Evolutionary conservation across 768 basidiomycete species (phyloP).

Genomic region (Suillus bovinus): DNA sequence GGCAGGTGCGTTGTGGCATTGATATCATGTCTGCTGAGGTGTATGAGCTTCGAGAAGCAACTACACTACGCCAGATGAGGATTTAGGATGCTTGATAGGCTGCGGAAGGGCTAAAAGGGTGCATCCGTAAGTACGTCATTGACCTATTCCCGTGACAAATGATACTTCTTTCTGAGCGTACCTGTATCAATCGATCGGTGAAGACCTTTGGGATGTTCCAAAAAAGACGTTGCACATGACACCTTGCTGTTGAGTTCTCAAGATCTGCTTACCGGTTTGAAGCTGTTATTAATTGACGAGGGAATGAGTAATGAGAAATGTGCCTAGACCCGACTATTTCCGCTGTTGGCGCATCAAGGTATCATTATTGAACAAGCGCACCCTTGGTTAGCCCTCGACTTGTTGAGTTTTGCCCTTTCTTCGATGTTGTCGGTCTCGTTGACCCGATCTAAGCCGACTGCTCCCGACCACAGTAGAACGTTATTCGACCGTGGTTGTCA

Average conservation of each 20-base stretch:
- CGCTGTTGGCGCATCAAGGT: background rate
- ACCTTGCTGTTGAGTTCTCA: constrained; percentile 26
- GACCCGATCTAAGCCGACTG: constrained; percentile 4
- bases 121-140: constrained; percentile 60
- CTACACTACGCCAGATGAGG: constrained; percentile 18
- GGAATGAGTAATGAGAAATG: constrained; percentile 1
- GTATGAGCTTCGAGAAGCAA: constrained; percentile 32
- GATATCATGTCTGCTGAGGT: constrained; percentile 42
- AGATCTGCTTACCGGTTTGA: constrained; percentile 2
- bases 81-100: constrained; percentile 10
- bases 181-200: constrained; percentile 7
- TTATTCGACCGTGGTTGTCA: background rate
- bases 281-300: background rate
- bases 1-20: constrained; percentile 68
- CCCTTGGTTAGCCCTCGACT: background rate
- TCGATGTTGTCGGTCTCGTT: constrained; percentile 1
- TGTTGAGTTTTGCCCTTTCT: constrained; percentile 3
- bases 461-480: background rate
- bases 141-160: constrained; percentile 45
- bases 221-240: constrained; percentile 3
- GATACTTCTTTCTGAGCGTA: constrained; percentile 29
- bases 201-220: constrained; percentile 4
- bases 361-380: background rate
- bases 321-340: background rate
- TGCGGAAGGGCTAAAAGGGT: constrained; percentile 10